Conservation (phyloP, 345 rosid genomes). For the Camelina neglecta region DNA sequence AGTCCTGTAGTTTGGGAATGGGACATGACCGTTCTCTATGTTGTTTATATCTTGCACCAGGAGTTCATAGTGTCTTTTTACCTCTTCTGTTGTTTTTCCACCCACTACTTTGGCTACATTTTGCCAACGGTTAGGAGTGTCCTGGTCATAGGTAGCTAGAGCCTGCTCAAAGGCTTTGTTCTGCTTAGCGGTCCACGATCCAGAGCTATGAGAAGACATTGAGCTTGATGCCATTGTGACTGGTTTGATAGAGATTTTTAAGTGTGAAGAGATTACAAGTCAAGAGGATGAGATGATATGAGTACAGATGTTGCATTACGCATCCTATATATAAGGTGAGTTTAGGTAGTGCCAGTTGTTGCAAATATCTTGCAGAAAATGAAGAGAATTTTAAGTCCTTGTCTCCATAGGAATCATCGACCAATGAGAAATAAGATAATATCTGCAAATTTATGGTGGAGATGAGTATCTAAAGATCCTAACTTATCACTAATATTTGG, state of each 20-base stretch:
- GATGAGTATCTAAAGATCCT: slow-evolving; percentile 47
- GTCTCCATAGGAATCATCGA: slow-evolving; percentile 66
- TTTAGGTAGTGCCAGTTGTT: slow-evolving; percentile 46
- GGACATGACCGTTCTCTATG: slow-evolving; percentile 75
- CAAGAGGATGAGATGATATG: slow-evolving; percentile 44
- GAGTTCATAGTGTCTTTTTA: slow-evolving; percentile 67
- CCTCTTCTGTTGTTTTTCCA: slow-evolving; percentile 80
- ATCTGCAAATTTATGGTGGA: slow-evolving; percentile 24
- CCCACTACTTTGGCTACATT: slow-evolving; percentile 80
- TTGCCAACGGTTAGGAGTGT: slow-evolving; percentile 89
- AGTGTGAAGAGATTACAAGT: not conserved
- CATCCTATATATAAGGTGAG: slow-evolving; percentile 60
- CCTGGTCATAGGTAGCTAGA: slow-evolving; percentile 78
- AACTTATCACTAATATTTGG: slow-evolving; percentile 12
- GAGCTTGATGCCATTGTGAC: slow-evolving; percentile 73
- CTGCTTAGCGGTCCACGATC: slow-evolving; percentile 73
- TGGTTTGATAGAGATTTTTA: not conserved
- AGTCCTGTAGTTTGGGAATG: slow-evolving; percentile 71
- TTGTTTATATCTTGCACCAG: slow-evolving; percentile 65
- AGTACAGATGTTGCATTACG: slow-evolving; percentile 47
- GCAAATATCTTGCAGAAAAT: slow-evolving; percentile 47
- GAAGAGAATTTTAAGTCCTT: slow-evolving; percentile 54
- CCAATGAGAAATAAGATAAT: slow-evolving; percentile 29
- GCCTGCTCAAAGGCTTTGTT: slow-evolving; percentile 89
- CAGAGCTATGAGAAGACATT: slow-evolving; percentile 56